Conservation (phyloP, 2,329 filamentous ascomycete species). For the Calonectria leucothoes region DNA sequence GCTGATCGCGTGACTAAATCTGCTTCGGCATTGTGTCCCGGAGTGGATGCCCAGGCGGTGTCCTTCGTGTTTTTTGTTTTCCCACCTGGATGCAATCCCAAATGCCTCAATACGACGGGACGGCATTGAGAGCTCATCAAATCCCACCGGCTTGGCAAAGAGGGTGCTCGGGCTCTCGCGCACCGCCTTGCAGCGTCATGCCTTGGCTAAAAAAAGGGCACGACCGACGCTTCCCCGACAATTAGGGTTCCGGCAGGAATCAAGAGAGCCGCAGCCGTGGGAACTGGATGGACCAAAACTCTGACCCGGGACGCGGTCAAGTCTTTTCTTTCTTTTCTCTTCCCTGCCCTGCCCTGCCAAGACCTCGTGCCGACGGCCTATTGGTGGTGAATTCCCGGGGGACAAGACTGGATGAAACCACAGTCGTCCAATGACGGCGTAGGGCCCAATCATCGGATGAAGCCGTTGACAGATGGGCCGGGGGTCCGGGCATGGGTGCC, state of each 20-base stretch:
- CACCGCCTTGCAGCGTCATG: background rate
- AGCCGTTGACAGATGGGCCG: background rate
- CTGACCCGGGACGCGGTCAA: too few relatives aligned
- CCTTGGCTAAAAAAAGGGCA: background rate
- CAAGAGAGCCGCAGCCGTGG: background rate
- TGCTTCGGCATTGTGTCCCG: background rate
- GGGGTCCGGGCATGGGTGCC: background rate
- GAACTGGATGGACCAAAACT: too few relatives aligned
- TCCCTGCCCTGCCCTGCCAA: background rate
- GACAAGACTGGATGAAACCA: background rate
- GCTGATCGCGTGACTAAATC: background rate
- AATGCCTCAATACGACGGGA: background rate
- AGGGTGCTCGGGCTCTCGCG: background rate
- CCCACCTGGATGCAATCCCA: background rate
- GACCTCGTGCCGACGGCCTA: background rate
- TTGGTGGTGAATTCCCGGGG: background rate
- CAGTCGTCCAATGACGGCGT: background rate
- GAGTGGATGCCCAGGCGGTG: background rate
- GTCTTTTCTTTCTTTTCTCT: background rate
- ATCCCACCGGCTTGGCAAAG: background rate
- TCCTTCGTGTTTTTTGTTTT: background rate
- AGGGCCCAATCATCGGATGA: slow-evolving; percentile 7
- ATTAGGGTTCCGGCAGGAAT: background rate
- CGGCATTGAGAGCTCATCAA: background rate
- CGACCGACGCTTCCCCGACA: background rate